Evolutionary conservation across 148 eudicot genomes (phyloP).

Genomic region (Vaccinium myrtillus): DNA sequence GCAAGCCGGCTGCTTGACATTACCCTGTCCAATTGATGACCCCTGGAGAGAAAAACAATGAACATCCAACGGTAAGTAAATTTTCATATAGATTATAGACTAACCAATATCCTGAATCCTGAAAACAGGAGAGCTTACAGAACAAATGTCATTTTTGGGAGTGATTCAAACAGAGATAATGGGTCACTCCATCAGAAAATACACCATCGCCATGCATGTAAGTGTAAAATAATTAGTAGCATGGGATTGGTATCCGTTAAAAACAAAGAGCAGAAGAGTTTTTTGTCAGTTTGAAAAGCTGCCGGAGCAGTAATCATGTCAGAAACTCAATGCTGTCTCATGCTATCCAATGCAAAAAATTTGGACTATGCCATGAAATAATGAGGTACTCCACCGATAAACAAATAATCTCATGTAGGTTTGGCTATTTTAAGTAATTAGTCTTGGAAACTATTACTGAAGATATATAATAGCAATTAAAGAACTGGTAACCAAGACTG

Average conservation of each 20-base stretch:
- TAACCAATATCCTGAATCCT: neutral
- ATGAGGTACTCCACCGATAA: neutral
- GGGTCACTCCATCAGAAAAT: neutral
- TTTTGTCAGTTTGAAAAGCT: neutral
- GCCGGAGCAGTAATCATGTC: neutral
- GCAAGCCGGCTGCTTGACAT: constrained; percentile 35
- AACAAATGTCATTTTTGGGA: neutral
- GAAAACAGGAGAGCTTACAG: neutral
- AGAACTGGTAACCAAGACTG: neutral
- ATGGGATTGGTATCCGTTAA: neutral
- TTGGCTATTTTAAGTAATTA: neutral
- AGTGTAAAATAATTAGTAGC: neutral
- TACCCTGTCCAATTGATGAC: constrained; percentile 32
- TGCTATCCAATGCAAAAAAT: neutral
- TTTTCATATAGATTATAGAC: neutral
- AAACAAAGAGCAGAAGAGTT: neutral
- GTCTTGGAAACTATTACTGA: neutral
- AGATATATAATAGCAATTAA: neutral
- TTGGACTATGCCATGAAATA: neutral
- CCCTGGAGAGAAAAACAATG: constrained; percentile 23
- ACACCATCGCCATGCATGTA: neutral
- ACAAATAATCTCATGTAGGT: neutral
- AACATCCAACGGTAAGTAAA: neutral
- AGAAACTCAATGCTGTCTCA: constrained; percentile 5
- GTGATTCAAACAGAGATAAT: neutral